A percentile compares a stretch with the other conserved stretches of the same genome.
phyloP scores from a whole-genome alignment of 768 basidiomycete species.

The Termitomyces heimii region DNA sequence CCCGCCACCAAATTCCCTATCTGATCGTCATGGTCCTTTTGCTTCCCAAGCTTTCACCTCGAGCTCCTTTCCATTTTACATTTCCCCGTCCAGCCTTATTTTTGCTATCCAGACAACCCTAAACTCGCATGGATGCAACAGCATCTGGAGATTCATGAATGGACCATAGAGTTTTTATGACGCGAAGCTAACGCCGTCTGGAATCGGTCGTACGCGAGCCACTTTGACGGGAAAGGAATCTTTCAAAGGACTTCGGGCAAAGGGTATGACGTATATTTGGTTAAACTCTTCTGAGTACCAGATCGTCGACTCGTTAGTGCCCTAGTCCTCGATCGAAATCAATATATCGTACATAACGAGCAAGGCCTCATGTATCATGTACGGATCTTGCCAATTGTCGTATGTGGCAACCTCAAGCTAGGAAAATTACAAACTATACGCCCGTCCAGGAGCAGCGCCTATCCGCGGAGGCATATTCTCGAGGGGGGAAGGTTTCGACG shows the following conservation, averaged over 20 bases:
- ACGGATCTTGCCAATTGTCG: conserved; percentile 4
- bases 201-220: not conserved
- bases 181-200: not conserved
- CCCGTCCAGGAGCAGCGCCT: conserved; percentile 4
- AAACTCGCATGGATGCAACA: not conserved
- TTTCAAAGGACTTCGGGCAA: not conserved
- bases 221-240: not conserved
- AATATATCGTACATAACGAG: not conserved
- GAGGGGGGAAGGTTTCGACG: not conserved
- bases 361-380: not conserved
- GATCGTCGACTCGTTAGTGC: too few species aligned
- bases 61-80: not conserved
- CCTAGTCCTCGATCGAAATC: not conserved
- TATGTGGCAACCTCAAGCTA: conserved; percentile 2
- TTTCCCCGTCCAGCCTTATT: not conserved
- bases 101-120: not conserved
- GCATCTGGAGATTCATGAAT: not conserved
- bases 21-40: not conserved
- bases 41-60: not conserved
- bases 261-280: conserved; percentile 12
- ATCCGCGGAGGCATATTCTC: conserved; percentile 1
- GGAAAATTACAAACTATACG: not conserved
- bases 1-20: not conserved
- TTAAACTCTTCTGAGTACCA: not conserved
- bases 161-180: not conserved